These are phyloP conservation scores for Paspalum vaginatum DNA, from an alignment of 176 grass and related monocot species.

Conservation along the genomic window DNA sequence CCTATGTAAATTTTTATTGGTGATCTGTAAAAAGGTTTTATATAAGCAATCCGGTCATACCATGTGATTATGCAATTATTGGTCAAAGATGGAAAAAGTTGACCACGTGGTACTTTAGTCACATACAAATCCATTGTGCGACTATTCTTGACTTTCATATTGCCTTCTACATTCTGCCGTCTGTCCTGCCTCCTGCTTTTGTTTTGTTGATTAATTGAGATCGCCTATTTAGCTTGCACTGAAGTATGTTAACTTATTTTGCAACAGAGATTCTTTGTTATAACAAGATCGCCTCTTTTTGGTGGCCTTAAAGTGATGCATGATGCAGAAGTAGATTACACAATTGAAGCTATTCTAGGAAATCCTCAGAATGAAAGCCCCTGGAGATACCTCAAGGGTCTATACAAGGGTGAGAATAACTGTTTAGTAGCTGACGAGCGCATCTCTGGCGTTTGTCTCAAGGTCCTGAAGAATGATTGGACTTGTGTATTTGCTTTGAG, in stretches of 20 bases:
- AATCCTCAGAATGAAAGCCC: constrained; percentile 90
- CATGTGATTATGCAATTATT: neutral
- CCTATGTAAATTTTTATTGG: neutral
- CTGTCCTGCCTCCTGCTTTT: neutral
- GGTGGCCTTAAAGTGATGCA: constrained; percentile 70
- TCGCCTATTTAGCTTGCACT: constrained; percentile 17
- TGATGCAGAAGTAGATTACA: constrained; percentile 86
- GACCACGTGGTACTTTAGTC: too few species aligned
- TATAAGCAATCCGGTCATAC: neutral
- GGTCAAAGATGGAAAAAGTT: neutral
- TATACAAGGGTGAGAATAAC: constrained; percentile 70
- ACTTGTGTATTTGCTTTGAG: constrained; percentile 66
- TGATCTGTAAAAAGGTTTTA: neutral
- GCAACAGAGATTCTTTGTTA: constrained; percentile 82
- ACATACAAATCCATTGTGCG: too few species aligned
- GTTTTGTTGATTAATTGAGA: constrained; percentile 26
- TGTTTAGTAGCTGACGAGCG: constrained; percentile 59
- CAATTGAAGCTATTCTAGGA: constrained; percentile 63
- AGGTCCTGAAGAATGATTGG: constrained; percentile 68
- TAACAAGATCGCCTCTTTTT: constrained; percentile 78
- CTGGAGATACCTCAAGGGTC: constrained; percentile 86
- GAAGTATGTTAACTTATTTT: constrained; percentile 19
- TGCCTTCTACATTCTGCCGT: constrained; percentile 9
- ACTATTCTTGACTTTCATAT: constrained; percentile 8
- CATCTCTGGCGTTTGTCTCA: constrained; percentile 64